Evolutionary conservation across 805 yeast genomes (phyloP).

Genomic region (Wickerhamomyces hampshirensis): DNA sequence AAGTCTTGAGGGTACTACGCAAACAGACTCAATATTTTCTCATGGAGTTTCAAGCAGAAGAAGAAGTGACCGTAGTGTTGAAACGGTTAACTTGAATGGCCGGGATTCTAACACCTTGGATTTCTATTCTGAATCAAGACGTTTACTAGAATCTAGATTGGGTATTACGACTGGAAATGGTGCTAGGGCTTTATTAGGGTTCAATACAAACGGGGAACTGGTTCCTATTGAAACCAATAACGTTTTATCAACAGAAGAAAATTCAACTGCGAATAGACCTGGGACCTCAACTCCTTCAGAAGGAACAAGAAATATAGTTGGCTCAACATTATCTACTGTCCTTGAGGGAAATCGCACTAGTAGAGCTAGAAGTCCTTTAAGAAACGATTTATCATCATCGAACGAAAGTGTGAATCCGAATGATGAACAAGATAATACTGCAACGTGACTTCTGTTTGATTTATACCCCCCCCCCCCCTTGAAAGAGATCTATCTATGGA

Average conservation of each 20-base stretch:
- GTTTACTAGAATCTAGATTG: constrained; percentile 6
- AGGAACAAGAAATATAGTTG: too few species aligned
- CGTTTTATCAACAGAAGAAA: too few species aligned
- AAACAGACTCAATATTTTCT: constrained; percentile 12
- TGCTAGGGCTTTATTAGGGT: neutral
- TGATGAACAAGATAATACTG: neutral
- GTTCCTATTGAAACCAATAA: neutral
- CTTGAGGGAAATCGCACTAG: neutral
- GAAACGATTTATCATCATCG: neutral
- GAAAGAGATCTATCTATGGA: too few species aligned
- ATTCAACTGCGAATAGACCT: too few species aligned
- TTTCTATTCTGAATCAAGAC: constrained; percentile 3
- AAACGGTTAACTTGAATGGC: constrained; percentile 15
- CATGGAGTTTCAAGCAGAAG: constrained; percentile 22
- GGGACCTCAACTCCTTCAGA: neutral
- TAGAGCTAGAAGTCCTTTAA: neutral
- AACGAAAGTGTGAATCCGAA: neutral
- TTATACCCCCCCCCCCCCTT: too few species aligned
- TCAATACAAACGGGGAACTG: constrained; percentile 7
- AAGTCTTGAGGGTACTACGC: constrained; percentile 7
- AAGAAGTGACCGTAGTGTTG: constrained; percentile 19
- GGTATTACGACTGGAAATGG: neutral
- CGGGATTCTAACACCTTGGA: constrained; percentile 5
- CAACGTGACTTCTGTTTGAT: neutral
- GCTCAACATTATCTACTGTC: too few species aligned